phyloP scores from a whole-genome alignment of 805 yeast genomes.

The Candida nemodendra region DNA sequence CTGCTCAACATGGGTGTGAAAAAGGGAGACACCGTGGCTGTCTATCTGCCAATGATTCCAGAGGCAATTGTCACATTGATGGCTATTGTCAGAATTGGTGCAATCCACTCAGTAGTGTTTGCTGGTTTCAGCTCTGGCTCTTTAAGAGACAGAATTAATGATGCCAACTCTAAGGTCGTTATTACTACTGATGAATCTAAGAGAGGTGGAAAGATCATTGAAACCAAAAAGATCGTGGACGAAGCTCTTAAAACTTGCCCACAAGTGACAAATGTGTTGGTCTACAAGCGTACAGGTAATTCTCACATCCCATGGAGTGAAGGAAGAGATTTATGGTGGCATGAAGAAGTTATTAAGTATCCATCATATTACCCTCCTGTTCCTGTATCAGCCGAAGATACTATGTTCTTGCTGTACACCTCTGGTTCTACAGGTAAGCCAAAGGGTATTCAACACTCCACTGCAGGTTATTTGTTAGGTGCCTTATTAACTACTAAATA shows the following conservation, averaged over 20 bases:
- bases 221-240: conserved; percentile 92
- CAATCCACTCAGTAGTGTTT: conserved; percentile 80
- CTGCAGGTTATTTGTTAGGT: conserved; percentile 93
- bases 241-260: conserved; percentile 82
- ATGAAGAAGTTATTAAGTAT: conserved; percentile 78
- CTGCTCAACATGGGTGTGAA: conserved; percentile 63
- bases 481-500: conserved; percentile 90
- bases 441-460: conserved; percentile 94
- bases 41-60: conserved; percentile 83
- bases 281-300: conserved; percentile 84
- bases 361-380: conserved; percentile 85
- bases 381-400: conserved; percentile 89
- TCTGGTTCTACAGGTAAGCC: conserved; percentile 99
- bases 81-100: conserved; percentile 80
- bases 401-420: conserved; percentile 90
- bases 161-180: conserved; percentile 81
- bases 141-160: conserved; percentile 74
- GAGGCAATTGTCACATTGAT: conserved; percentile 73
- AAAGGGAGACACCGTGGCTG: conserved; percentile 85
- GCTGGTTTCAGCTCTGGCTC: conserved; percentile 82
- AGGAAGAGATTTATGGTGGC: conserved; percentile 95
- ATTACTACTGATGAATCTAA: conserved; percentile 94
- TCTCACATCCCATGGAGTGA: conserved; percentile 65
- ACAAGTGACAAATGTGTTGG: conserved; percentile 78
- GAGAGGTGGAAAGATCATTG: conserved; percentile 92